Evolutionary conservation across 139 green algal genomes (phyloP).

Genomic region (Volvox reticuliferus): DNA sequence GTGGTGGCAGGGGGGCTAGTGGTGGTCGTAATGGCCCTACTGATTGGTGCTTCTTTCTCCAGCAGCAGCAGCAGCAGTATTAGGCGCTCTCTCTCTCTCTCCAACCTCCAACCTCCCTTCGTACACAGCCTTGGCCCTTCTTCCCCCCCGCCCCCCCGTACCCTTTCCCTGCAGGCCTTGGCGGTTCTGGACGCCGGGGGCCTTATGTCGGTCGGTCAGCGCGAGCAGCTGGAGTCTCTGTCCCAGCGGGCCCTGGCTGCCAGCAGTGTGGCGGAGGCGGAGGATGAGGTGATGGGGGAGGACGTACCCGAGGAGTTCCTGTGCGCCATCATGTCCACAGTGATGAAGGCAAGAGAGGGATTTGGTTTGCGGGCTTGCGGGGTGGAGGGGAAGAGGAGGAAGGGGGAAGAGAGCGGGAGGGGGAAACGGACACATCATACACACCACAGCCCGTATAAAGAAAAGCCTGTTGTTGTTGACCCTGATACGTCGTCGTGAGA

Average conservation of each 20-base stretch:
- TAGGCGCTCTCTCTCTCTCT: too few species aligned
- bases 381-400: not conserved
- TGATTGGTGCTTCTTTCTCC: too few species aligned
- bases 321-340: constrained; percentile 87
- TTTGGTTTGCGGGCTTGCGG: not conserved
- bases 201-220: constrained; percentile 7
- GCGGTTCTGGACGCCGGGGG: constrained; percentile 27
- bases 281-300: constrained; percentile 82
- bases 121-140: not conserved
- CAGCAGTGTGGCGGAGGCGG: constrained; percentile 54
- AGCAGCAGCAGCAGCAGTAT: too few species aligned
- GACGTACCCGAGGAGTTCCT: constrained; percentile 95
- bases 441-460: too few species aligned
- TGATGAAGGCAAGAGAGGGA: constrained; percentile 80
- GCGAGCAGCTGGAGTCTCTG: constrained; percentile 69
- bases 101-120: too few species aligned
- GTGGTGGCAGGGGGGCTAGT: too few species aligned
- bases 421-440: too few species aligned
- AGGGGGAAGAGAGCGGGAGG: not conserved
- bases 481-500: too few species aligned
- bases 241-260: constrained; percentile 67
- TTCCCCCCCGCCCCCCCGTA: not conserved
- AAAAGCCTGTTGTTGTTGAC: too few species aligned
- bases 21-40: too few species aligned
- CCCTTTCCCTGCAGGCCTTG: not conserved